Evolutionary conservation across 108 stramenopile genomes (phyloP), one percentile per base, ranked within the genome.

Genomic region (Epithemia pelagica): DNA sequence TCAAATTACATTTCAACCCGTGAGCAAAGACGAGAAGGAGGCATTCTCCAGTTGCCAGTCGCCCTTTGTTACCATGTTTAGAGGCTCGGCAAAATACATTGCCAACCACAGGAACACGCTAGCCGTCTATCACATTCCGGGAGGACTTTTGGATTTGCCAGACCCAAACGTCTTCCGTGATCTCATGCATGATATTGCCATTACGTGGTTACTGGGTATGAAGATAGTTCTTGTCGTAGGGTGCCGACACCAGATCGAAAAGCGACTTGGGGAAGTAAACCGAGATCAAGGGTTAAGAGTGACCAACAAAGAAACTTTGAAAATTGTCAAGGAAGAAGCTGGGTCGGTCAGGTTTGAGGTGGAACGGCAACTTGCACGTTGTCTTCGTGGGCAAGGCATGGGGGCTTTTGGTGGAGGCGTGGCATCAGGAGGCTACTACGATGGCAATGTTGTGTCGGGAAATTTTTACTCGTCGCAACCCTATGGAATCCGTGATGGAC

Each of bases 301-400:
- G 19, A 96, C 96, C 2, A 89, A 95, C 72, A 68, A 79, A 51
- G 87, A 90, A 30, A 82, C 85, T 2, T 68, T 95, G 27, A 66
- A 91, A 53, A 79, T 96, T 33, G 89, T 95, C 23, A 95, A 96
- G 69, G 97, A 95, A 74, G 95, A 95, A 65, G 92, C 95, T 8
- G 97, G 97, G 29, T 92, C 84, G 65, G 94, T 95, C n/a, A 75
- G 97, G 60, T 94, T 95, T 75, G 95, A 96, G 70, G 93, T 98
- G 59, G 97, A 98, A 67, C 71, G 94, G 32, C 83, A 91, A 54
- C 70, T 98, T 59, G 94, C 92, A 21, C 74, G 89, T 58, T 77
- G 86, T 58, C 60, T 94, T 46, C 75, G 83, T 57, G 54, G 79
- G 61, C 85, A 90, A 66, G 88, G 89, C 2, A 70, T 72, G 18